Evolutionary conservation across 139 green algal genomes (phyloP), one percentile per base, ranked within the genome.

Genomic region (Bryopsis sp.): DNA sequence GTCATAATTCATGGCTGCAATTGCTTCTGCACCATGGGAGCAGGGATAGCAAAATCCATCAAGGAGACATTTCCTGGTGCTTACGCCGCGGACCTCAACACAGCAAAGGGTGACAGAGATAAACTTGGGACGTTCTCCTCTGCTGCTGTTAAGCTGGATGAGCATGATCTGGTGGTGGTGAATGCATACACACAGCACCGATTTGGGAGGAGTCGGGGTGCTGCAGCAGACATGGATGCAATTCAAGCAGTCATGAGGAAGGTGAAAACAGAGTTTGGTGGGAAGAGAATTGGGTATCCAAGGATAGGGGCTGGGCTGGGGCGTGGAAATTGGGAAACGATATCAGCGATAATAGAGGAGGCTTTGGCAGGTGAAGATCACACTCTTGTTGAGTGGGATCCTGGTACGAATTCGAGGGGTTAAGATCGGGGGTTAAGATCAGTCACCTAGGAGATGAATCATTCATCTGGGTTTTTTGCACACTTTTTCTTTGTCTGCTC

Each of bases 111-210:
- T 19, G 43, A 54, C 19, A 19, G 43, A 11, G 43, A 54, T 19
- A 54, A 54, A 19, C 43, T 54, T 19, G 43, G 43, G 43, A 54
- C 43, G 43, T 19, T 54, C 43, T 54, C 43, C 15, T 54, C 15
- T 11, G 43, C 43, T 19, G 19, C 11, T 11, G 43, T 54, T 19
- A 54, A 26, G 15, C 43, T 54, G 11, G 43, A 54, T 11, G 43
- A 19, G 11, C 15, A 19, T 54, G 43, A 54, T 19, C 43, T 54
- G 15, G 43, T 54, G 15, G 19, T 54, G 11, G 43, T 54, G 43
- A 54, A 54, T 54, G 43, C 43, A 11, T 54, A 54, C 43, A 54
- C 43, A 19, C 43, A 54, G 43, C 43, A 54, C 43, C 19, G 43
- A 19, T n/a, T n/a, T n/a, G n/a, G n/a, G n/a, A 11, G 43, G 19